Base-by-base conservation (phyloP, 1,139 yeast species). In the Hyphopichia buzzinii region DNA sequence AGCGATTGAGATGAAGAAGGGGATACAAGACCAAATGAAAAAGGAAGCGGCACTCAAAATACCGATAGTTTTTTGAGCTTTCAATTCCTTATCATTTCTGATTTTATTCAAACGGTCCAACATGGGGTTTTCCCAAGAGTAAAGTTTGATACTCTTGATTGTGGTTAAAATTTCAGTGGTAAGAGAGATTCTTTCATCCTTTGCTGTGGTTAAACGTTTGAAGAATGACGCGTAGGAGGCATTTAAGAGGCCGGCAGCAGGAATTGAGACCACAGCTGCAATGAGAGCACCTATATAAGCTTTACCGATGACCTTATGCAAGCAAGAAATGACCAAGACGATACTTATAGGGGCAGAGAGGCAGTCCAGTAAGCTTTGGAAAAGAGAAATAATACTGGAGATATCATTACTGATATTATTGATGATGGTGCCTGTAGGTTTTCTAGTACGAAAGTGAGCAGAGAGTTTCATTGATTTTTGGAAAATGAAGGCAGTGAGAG, bases 61-160 rank as follows among this genome's bases (percentile, higher is more conserved):
- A 41, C 76, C 74, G 55, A 94, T 74, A 49, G 63, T 59, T 38
- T 70, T 64, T 47, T 86, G 63, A 47, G 70, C 62, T 8, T 48
- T 40, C 43, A 86, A 59, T 55, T 87, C 96, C 34, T 77, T 76
- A 27, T 74, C 74, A 53, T 49, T 36, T 64, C 96, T 79, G 36
- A 85, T 70, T 21, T 74, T 67, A 49, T 74, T 56, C 39, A 87
- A 83, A 21, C 76, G 77, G 34, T 77, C 74, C 42, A 77, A 79
- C 59, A 87, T 85, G 50, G 81, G 81, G 28, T 76, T 72, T 57
- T 87, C 96, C 95, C 96, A 87, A 2, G 94, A 92, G 55, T 86
- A 87, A 52, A 83, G 84, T 61, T 87, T 87, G 67, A 87, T 80
- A 49, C 57, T 52, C 39, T 58, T 59, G 26, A 59, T 52, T 12